A percentile compares a stretch with the other conserved stretches of the same genome.
phyloP scores from a whole-genome alignment of 805 yeast genomes.

The Metschnikowia cubensis region DNA sequence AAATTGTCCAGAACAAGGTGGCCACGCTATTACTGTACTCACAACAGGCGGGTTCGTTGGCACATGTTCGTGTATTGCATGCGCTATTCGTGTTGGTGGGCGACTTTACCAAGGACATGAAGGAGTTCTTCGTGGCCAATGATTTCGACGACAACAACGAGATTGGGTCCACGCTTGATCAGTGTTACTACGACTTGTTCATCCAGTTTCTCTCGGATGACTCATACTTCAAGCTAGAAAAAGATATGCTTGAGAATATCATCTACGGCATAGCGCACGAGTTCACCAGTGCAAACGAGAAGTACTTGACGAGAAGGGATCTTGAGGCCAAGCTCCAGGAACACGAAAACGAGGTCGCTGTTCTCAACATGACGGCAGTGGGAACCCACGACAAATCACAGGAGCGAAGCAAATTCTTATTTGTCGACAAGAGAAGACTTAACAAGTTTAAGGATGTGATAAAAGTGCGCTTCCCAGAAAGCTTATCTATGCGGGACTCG shows the following conservation, averaged over 20 bases:
- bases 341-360: conserved; percentile 23
- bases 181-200: conserved; percentile 68
- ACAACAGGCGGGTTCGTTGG: conserved; percentile 56
- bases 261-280: conserved; percentile 43
- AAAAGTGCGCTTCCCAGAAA: conserved; percentile 40
- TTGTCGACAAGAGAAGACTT: conserved; percentile 42
- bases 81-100: conserved; percentile 57
- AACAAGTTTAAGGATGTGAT: conserved; percentile 55
- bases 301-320: conserved; percentile 31
- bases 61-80: conserved; percentile 74
- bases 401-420: conserved; percentile 30
- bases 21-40: conserved; percentile 61
- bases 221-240: conserved; percentile 68
- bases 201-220: conserved; percentile 62
- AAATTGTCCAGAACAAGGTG: conserved; percentile 55
- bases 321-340: conserved; percentile 35
- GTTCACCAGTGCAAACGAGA: conserved; percentile 39
- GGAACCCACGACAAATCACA: conserved; percentile 12
- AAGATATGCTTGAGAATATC: conserved; percentile 57
- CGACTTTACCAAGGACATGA: conserved; percentile 59
- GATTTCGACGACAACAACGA: conserved; percentile 47
- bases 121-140: conserved; percentile 50
- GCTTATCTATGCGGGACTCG: conserved; percentile 9
- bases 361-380: conserved; percentile 19
- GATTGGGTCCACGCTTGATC: conserved; percentile 55